Percentiles rank a stretch among this genome's conserved stretches.
Evolutionary conservation across 2,329 filamentous ascomycete genomes (phyloP).

Genomic region (Incumbomyces delicatus): DNA sequence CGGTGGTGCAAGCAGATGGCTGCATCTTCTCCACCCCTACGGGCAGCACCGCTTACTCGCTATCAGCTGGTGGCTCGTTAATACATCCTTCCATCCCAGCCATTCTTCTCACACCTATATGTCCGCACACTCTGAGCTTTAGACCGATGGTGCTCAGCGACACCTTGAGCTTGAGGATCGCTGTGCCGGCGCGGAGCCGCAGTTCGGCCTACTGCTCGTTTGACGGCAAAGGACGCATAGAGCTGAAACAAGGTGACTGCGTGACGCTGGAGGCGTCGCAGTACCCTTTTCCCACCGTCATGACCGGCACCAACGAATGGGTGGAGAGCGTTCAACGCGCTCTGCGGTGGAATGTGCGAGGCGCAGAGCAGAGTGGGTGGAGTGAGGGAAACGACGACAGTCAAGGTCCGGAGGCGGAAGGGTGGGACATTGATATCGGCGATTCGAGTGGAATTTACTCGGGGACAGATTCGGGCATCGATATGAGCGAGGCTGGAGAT

Average conservation of each 20-base stretch:
- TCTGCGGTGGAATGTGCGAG: conserved; percentile 87
- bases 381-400: conserved; percentile 36
- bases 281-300: conserved; percentile 94
- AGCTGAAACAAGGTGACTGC: conserved; percentile 85
- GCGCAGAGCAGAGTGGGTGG: conserved; percentile 84
- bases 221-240: conserved; percentile 90
- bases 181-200: conserved; percentile 72
- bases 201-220: conserved; percentile 95
- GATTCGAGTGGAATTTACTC: conserved; percentile 33
- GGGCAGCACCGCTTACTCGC: conserved; percentile 86
- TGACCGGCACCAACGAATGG: conserved; percentile 84
- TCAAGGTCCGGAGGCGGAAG: conserved; percentile 37
- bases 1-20: conserved; percentile 90
- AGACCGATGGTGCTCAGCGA: conserved; percentile 96
- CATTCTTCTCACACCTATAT: conserved; percentile 93
- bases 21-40: conserved; percentile 97
- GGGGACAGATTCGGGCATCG: conserved; percentile 38
- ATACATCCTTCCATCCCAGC: conserved; percentile 95
- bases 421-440: conserved; percentile 90
- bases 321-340: conserved; percentile 91
- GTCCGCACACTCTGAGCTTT: conserved; percentile 93
- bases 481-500: conserved; percentile 58
- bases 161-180: conserved; percentile 81
- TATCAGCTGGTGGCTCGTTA: conserved; percentile 88
- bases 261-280: conserved; percentile 94